Conservation (phyloP, 2,329 filamentous ascomycete genomes). For the Aspergillus sp. region DNA sequence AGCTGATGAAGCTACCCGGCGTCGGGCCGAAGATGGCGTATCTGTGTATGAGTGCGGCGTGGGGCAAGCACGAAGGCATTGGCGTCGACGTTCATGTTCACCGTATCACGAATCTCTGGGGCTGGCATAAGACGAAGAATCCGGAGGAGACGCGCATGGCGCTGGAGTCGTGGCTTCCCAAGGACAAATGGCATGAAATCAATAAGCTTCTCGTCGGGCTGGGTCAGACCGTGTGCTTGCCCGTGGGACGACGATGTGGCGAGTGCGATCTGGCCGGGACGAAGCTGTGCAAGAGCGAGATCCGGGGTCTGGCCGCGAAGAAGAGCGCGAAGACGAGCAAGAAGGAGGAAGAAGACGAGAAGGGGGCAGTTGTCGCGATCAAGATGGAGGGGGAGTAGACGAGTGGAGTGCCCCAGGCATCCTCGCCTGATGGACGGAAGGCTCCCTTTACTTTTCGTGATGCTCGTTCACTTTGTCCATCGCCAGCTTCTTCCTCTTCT, state of each 20-base stretch:
- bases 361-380: conserved; percentile 17
- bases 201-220: conserved; percentile 86
- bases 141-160: conserved; percentile 78
- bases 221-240: conserved; percentile 82
- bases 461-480: background rate
- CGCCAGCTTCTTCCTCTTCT: no score
- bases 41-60: conserved; percentile 75
- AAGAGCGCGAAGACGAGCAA: conserved; percentile 16
- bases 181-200: conserved; percentile 86
- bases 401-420: conserved; percentile 12
- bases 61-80: conserved; percentile 72
- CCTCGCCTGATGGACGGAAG: background rate
- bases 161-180: conserved; percentile 79
- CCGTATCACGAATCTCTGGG: conserved; percentile 91
- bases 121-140: conserved; percentile 77
- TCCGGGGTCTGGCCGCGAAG: conserved; percentile 59
- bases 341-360: conserved; percentile 5
- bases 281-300: conserved; percentile 73
- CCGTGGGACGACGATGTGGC: conserved; percentile 76
- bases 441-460: background rate
- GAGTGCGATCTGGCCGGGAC: conserved; percentile 76
- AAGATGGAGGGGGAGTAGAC: conserved; percentile 24
- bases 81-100: conserved; percentile 95
- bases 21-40: conserved; percentile 96
- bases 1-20: conserved; percentile 74